phyloP scores from a whole-genome alignment of 2,329 filamentous ascomycete species.

The Alternaria hordeiaustralica region DNA sequence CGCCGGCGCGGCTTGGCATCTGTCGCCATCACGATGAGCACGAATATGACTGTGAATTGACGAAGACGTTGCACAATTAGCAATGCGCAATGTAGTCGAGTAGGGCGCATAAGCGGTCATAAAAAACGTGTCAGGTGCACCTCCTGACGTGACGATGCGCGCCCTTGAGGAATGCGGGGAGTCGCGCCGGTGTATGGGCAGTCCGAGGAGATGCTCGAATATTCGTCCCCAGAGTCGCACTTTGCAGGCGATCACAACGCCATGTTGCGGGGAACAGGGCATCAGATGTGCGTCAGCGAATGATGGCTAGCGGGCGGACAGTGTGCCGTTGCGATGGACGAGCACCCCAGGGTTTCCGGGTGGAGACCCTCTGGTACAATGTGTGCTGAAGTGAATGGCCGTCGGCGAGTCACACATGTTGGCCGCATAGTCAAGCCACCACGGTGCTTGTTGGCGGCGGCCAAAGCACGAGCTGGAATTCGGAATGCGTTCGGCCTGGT shows the following conservation, averaged over 20 bases:
- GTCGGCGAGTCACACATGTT: conserved; percentile 24
- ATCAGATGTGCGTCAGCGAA: conserved; percentile 22
- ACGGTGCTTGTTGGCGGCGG: conserved; percentile 8
- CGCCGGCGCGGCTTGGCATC: conserved; percentile 35
- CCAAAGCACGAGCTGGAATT: background rate
- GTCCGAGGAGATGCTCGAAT: conserved; percentile 43
- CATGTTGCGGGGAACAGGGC: conserved; percentile 37
- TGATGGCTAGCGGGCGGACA: conserved; percentile 17
- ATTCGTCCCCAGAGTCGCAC: conserved; percentile 20
- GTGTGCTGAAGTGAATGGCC: conserved; percentile 20
- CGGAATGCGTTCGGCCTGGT: background rate
- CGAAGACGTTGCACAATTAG: conserved; percentile 30
- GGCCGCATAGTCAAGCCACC: conserved; percentile 12
- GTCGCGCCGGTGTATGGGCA: conserved; percentile 6
- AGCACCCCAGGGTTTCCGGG: conserved; percentile 27
- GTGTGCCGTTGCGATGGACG: conserved; percentile 19
- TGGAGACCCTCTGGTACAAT: conserved; percentile 25
- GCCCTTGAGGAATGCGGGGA: conserved; percentile 15
- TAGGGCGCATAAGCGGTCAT: background rate
- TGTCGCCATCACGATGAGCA: conserved; percentile 19
- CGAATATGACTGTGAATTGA: conserved; percentile 19
- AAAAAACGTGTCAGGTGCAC: conserved; percentile 5
- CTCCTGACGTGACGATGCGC: background rate
- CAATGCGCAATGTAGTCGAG: conserved; percentile 10
- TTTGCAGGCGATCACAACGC: conserved; percentile 24